Evolutionary conservation across 345 rosid species (phyloP), one percentile per base, ranked within the genome.

Genomic region (Punica granatum): DNA sequence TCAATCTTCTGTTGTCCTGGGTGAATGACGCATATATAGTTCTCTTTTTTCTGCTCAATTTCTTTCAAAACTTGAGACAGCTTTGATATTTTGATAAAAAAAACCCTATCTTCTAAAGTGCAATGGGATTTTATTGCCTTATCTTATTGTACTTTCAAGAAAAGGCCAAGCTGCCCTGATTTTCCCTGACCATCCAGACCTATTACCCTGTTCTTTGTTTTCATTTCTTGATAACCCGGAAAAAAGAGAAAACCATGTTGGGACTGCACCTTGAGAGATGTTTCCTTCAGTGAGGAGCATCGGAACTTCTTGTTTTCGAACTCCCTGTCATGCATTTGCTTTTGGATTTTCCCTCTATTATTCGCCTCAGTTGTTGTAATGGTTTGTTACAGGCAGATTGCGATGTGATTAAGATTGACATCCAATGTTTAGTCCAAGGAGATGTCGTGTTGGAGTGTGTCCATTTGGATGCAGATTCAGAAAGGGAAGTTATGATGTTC

Each of bases 401-500:
- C 80, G 99, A 86, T 79, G 97, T 94, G 74, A 94, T 91, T 68
- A 94, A 94, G 75, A 89, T 94, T 73, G 99, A 94, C 69, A 76
- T 94, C 70, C 99, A 94, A 68, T 94, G 99, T 74, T 83, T 86
- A 78, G 99, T 94, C 73, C 92, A 89, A 88, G 99, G 96, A 41
- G 99, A 94, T 81, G 92, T 89, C 76, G 99, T 94, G 26, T 78
- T 94, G 86, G 99, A 91, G 82, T 91, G 94, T 72, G 88, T 89
- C 70, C 99, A 91, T 81, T 81, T 85, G 82, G 99, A 91, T 76
- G 81, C 85, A 76, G 97, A 94, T 76, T 80, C 90, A 39, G 95
- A 87, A 67, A 85, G 97, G 84, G 99, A 91, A 79, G 89, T 90
- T 72, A 94, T 94, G 99, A 94, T 94, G 92, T 94, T 94, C 63